Percentiles rank a stretch among this genome's conserved stretches.
Evolutionary conservation across 148 eudicot species (phyloP).

Genomic region (Rhododendron ferrugineum): DNA sequence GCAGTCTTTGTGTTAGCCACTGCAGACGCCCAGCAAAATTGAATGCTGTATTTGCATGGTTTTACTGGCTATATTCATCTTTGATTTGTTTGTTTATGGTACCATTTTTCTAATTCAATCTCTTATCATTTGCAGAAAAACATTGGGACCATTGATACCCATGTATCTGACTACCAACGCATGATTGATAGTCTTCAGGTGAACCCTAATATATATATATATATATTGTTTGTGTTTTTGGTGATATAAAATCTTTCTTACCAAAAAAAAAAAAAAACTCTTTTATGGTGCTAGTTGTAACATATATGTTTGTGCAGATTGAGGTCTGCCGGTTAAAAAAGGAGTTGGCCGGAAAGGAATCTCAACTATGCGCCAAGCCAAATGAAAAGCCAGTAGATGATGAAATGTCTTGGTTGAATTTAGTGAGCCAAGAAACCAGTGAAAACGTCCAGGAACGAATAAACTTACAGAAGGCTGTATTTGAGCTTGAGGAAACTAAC

Average conservation of each 20-base stretch:
- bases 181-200: constrained; percentile 88
- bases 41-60: not conserved
- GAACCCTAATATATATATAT: constrained; percentile 7
- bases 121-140: constrained; percentile 49
- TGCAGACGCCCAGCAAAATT: not conserved
- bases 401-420: constrained; percentile 66
- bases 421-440: constrained; percentile 68
- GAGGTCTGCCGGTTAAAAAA: constrained; percentile 69
- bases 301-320: constrained; percentile 30
- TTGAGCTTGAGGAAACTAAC: constrained; percentile 80
- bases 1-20: not conserved
- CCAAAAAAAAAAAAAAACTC: not conserved
- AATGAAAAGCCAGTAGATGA: constrained; percentile 58
- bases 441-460: constrained; percentile 89
- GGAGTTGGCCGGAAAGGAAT: constrained; percentile 68
- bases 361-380: constrained; percentile 53
- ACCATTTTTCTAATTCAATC: constrained; percentile 8
- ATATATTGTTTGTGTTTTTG: too few species aligned
- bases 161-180: constrained; percentile 79
- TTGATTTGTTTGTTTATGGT: not conserved
- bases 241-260: too few species aligned
- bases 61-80: not conserved
- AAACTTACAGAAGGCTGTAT: constrained; percentile 78
- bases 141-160: constrained; percentile 60
- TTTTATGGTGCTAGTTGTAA: constrained; percentile 1